These are phyloP conservation scores for Aspergillus haitiensis DNA, from an alignment of 495 filamentous ascomycete genomes.

Conservation along the genomic window DNA sequence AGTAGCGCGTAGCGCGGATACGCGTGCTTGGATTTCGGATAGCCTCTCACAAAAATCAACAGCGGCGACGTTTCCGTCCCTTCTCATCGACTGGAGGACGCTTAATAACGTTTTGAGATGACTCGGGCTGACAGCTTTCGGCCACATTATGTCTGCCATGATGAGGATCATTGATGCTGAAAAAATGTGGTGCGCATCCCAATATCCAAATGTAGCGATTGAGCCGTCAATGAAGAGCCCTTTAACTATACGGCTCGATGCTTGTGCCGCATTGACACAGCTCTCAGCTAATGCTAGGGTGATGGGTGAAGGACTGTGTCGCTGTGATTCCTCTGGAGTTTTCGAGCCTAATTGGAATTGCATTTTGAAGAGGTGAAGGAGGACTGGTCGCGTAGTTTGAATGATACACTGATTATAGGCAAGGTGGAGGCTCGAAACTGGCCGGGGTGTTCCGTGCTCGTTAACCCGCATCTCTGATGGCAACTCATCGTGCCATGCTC, in stretches of 20 bases:
- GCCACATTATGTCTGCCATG: constrained; percentile 31
- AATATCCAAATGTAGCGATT: constrained; percentile 32
- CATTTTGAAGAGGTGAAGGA: constrained; percentile 31
- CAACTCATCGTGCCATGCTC: constrained; percentile 28
- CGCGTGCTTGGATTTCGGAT: constrained; percentile 13
- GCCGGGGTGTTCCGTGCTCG: constrained; percentile 18
- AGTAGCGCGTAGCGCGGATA: constrained; percentile 13
- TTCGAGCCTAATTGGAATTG: constrained; percentile 20
- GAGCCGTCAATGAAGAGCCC: constrained; percentile 26
- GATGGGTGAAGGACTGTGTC: constrained; percentile 18
- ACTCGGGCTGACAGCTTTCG: constrained; percentile 23
- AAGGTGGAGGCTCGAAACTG: constrained; percentile 28
- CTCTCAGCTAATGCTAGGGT: constrained; percentile 30
- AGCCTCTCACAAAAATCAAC: constrained; percentile 19
- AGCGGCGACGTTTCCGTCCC: constrained; percentile 31
- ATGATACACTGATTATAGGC: constrained; percentile 34
- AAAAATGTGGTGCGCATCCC: constrained; percentile 34
- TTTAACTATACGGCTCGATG: constrained; percentile 27
- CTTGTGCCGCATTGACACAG: constrained; percentile 29
- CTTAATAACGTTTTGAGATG: constrained; percentile 27
- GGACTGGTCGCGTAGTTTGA: constrained; percentile 28
- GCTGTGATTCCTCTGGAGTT: neutral
- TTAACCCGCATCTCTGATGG: constrained; percentile 20
- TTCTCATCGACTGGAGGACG: constrained; percentile 27
- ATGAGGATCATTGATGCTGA: constrained; percentile 31